Evolutionary conservation across 306 rosid genomes (phyloP).

Genomic region (Alnus glutinosa): DNA sequence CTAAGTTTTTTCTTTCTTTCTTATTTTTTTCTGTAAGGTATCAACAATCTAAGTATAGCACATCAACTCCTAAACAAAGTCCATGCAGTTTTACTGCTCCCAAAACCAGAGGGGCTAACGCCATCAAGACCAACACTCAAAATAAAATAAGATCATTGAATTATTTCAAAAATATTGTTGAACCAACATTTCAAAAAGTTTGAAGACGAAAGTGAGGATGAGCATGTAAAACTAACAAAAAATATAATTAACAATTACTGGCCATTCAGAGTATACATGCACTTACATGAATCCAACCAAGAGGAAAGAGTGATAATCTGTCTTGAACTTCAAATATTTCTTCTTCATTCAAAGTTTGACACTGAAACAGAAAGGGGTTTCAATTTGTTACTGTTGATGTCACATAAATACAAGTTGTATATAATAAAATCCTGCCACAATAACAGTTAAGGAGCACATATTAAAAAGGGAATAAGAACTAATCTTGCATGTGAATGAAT

Average conservation of each 20-base stretch:
- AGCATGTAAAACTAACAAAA: conserved; percentile 13
- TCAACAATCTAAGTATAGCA: background rate
- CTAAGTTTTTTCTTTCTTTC: background rate
- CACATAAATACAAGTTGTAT: conserved; percentile 6
- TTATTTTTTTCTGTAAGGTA: background rate
- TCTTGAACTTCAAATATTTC: conserved; percentile 99
- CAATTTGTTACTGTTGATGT: conserved; percentile 16
- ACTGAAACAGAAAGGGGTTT: conserved; percentile 51
- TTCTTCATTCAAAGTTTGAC: conserved; percentile 95
- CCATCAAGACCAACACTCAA: background rate
- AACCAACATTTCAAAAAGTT: background rate
- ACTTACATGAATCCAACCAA: conserved; percentile 99
- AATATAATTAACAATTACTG: conserved; percentile 8
- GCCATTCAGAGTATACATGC: conserved; percentile 20
- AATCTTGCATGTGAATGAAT: conserved; percentile 10
- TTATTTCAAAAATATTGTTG: background rate
- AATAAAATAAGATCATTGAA: background rate
- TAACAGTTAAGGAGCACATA: background rate
- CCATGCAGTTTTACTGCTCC: too few relatives aligned
- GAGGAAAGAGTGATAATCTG: conserved; percentile 81
- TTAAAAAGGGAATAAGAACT: background rate
- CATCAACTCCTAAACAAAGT: background rate
- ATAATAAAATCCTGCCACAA: background rate
- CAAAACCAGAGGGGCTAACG: background rate
- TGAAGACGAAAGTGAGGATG: background rate